These are phyloP conservation scores for Hymenoscyphus salicellus DNA, from an alignment of 2,329 filamentous ascomycete species.

Conservation along the genomic window DNA sequence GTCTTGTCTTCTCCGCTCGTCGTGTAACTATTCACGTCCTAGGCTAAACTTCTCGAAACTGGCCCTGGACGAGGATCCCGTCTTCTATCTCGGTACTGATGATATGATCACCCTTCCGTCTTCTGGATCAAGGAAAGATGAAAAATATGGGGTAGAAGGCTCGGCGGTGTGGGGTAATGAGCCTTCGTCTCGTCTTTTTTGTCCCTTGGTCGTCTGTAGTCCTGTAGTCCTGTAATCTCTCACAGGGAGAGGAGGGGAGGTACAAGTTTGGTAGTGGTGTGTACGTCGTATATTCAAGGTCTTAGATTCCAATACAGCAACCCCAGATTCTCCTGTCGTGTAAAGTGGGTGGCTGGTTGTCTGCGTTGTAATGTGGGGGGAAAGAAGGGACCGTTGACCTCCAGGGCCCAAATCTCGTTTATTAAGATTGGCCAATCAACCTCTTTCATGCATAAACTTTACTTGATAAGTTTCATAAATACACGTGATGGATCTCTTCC, in stretches of 20 bases:
- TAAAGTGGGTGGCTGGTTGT: not conserved
- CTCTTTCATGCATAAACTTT: not conserved
- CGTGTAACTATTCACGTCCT: not conserved
- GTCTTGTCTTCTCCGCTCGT: not conserved
- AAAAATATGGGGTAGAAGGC: not conserved
- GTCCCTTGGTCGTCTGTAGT: not conserved
- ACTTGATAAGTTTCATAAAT: not conserved
- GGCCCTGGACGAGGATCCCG: not conserved
- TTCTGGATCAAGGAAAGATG: not conserved
- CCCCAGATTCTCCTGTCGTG: not conserved
- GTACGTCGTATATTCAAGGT: not conserved
- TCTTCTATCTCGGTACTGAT: not conserved
- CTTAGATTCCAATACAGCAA: not conserved
- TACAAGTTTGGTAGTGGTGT: not conserved
- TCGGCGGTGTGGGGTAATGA: not conserved
- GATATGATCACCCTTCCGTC: not conserved
- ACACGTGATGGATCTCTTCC: not conserved
- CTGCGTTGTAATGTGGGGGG: not conserved
- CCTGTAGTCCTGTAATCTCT: not conserved
- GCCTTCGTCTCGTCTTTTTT: too few relatives aligned
- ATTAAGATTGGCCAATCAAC: not conserved
- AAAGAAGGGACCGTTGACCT: not conserved
- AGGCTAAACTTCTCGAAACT: not conserved
- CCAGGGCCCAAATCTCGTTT: not conserved
- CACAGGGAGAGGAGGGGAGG: not conserved